Percentiles rank a stretch among this genome's conserved stretches.
Evolutionary conservation across 2,329 filamentous ascomycete species (phyloP).

Genomic region (Calonectria henricotiae): DNA sequence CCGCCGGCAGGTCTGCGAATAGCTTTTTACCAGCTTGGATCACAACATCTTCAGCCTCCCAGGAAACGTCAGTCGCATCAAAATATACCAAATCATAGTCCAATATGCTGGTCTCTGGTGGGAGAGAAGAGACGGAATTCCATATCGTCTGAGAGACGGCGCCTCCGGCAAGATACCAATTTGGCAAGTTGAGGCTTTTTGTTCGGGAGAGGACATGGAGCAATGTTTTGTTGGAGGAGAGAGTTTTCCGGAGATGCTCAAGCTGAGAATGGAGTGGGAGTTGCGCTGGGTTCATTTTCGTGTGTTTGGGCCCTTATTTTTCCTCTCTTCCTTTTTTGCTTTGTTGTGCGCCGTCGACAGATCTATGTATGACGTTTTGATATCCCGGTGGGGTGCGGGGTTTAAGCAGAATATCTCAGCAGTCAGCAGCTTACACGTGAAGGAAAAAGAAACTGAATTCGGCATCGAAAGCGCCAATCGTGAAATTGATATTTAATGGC

Average conservation of each 20-base stretch:
- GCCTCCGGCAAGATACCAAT: constrained; percentile 59
- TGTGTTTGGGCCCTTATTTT: neutral
- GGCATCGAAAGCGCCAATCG: too few species aligned
- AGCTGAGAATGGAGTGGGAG: constrained; percentile 53
- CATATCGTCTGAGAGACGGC: constrained; percentile 60
- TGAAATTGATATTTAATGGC: neutral
- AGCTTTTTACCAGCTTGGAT: constrained; percentile 54
- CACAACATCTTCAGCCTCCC: constrained; percentile 57
- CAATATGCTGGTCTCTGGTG: constrained; percentile 56
- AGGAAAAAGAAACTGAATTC: neutral
- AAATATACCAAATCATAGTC: constrained; percentile 61
- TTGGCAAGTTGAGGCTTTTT: constrained; percentile 51
- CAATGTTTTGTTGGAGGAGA: constrained; percentile 54
- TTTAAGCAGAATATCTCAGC: neutral
- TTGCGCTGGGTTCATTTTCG: constrained; percentile 35
- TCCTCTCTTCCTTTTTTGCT: neutral
- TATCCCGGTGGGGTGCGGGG: neutral
- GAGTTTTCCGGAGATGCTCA: constrained; percentile 42
- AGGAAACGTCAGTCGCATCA: constrained; percentile 56
- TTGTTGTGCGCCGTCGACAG: neutral
- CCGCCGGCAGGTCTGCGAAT: constrained; percentile 53
- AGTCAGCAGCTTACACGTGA: constrained; percentile 12
- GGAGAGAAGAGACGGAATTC: constrained; percentile 54
- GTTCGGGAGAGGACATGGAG: constrained; percentile 51
- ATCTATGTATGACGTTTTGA: constrained; percentile 1